Evolutionary conservation across 1,284 basidiomycete species (phyloP).

Genomic region (Naganishia liquefaciens): DNA sequence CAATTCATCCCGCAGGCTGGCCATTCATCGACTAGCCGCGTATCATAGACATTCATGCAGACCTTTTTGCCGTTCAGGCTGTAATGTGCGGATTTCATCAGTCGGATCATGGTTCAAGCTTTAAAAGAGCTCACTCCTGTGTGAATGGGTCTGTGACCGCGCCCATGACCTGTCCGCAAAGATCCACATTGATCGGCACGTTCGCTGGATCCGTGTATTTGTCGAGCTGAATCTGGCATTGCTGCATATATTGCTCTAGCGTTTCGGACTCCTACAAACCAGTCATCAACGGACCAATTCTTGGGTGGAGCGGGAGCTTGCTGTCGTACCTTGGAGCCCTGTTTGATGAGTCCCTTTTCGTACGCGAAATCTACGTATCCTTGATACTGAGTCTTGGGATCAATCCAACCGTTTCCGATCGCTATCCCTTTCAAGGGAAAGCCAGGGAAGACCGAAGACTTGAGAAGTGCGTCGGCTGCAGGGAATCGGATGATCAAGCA

Average conservation of each 20-base stretch:
- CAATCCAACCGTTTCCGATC: slow-evolving; percentile 98
- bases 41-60: slow-evolving; percentile 95
- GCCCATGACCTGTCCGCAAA: slow-evolving; percentile 69
- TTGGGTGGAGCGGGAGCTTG: neutral
- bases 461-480: slow-evolving; percentile 75
- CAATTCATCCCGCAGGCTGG: slow-evolving; percentile 99
- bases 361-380: slow-evolving; percentile 86
- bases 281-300: neutral
- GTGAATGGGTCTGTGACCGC: slow-evolving; percentile 64
- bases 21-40: slow-evolving; percentile 76
- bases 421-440: slow-evolving; percentile 71
- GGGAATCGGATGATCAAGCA: slow-evolving; percentile 26
- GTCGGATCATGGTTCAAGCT: too few relatives aligned
- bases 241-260: slow-evolving; percentile 65
- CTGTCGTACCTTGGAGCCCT: slow-evolving; percentile 65
- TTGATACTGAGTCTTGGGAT: slow-evolving; percentile 83
- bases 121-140: slow-evolving; percentile 60
- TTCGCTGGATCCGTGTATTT: slow-evolving; percentile 52
- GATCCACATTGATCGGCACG: slow-evolving; percentile 63
- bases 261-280: slow-evolving; percentile 61
- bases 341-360: slow-evolving; percentile 73
- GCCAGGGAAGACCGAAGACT: slow-evolving; percentile 62
- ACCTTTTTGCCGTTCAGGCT: slow-evolving; percentile 71
- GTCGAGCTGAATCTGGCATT: slow-evolving; percentile 64
- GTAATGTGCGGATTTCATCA: neutral